Evolutionary conservation across 1,284 basidiomycete genomes (phyloP).

Genomic region (Hypsizygus ulmarius): DNA sequence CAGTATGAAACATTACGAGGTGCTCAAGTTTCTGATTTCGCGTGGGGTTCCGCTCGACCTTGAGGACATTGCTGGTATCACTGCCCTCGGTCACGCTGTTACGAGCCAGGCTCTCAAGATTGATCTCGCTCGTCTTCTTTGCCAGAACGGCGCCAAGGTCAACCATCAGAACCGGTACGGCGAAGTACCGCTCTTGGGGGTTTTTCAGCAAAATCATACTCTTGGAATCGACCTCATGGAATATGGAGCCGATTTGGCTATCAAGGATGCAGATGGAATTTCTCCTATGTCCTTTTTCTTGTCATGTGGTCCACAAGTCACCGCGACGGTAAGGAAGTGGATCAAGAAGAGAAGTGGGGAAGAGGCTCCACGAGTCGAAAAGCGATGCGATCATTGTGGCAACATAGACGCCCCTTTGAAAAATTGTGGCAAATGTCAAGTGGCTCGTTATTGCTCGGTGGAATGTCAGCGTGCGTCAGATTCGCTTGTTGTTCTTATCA

Average conservation of each 20-base stretch:
- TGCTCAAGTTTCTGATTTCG: conserved; percentile 42
- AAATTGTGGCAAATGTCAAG: conserved; percentile 43
- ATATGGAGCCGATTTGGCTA: too few species aligned
- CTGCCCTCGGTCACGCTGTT: conserved; percentile 47
- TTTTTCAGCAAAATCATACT: conserved; percentile 27
- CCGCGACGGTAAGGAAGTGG: conserved; percentile 47
- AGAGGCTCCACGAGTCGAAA: conserved; percentile 38
- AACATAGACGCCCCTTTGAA: conserved; percentile 31
- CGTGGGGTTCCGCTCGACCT: conserved; percentile 41
- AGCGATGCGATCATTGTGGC: conserved; percentile 41
- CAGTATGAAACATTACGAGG: conserved; percentile 30
- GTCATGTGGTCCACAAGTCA: conserved; percentile 42
- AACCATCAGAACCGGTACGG: conserved; percentile 48
- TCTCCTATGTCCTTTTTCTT: conserved; percentile 33
- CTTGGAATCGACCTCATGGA: too few species aligned
- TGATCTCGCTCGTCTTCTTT: conserved; percentile 35
- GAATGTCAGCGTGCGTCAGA: conserved; percentile 49
- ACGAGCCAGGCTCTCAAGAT: conserved; percentile 26
- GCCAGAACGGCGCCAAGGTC: conserved; percentile 43
- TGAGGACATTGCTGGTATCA: conserved; percentile 47
- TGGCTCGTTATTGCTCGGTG: conserved; percentile 48
- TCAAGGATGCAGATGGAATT: conserved; percentile 18
- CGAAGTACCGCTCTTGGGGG: conserved; percentile 38
- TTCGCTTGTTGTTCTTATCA: neutral
- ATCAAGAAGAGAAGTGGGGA: conserved; percentile 44